Percentiles rank a stretch among this genome's conserved stretches.
Evolutionary conservation across 495 filamentous ascomycete genomes (phyloP).

Genomic region (Friedmanniomyces endolithicus): DNA sequence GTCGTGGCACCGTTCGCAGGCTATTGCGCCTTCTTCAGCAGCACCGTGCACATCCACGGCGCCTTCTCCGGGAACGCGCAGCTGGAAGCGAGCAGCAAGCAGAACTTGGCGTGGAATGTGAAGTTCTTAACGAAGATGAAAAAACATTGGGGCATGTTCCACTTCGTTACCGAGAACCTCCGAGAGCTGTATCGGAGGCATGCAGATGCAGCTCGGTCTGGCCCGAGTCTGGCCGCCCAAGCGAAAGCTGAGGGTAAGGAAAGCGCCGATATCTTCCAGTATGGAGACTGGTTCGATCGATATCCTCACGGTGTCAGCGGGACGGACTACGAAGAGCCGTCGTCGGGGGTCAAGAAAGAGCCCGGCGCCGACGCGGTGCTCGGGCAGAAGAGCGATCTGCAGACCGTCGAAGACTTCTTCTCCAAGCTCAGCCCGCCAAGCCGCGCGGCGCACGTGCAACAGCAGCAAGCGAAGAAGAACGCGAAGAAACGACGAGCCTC

Average conservation of each 20-base stretch:
- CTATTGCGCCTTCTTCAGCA: constrained; percentile 86
- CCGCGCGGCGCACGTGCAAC: constrained; percentile 32
- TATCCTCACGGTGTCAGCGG: constrained; percentile 87
- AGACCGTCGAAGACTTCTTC: constrained; percentile 93
- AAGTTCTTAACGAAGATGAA: constrained; percentile 90
- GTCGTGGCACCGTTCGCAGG: constrained; percentile 86
- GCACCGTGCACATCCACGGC: constrained; percentile 82
- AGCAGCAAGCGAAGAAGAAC: constrained; percentile 18
- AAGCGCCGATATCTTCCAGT: constrained; percentile 66
- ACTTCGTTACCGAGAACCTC: constrained; percentile 86
- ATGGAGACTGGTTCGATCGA: constrained; percentile 93
- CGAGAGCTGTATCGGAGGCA: constrained; percentile 81
- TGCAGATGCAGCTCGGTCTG: constrained; percentile 53
- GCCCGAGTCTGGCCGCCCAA: constrained; percentile 32
- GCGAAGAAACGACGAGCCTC: constrained; percentile 25
- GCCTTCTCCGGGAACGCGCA: constrained; percentile 72
- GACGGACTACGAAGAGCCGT: constrained; percentile 70
- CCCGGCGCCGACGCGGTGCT: constrained; percentile 68
- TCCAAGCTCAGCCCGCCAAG: constrained; percentile 60
- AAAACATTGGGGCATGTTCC: constrained; percentile 95
- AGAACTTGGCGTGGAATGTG: constrained; percentile 78
- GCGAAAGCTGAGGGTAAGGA: constrained; percentile 35
- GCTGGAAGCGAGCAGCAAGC: constrained; percentile 65
- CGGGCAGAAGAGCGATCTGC: constrained; percentile 73
- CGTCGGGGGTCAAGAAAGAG: constrained; percentile 49